These are phyloP conservation scores for Trypanosoma scelopori DNA, from an alignment of 208 protist species.

Conservation along the genomic window DNA sequence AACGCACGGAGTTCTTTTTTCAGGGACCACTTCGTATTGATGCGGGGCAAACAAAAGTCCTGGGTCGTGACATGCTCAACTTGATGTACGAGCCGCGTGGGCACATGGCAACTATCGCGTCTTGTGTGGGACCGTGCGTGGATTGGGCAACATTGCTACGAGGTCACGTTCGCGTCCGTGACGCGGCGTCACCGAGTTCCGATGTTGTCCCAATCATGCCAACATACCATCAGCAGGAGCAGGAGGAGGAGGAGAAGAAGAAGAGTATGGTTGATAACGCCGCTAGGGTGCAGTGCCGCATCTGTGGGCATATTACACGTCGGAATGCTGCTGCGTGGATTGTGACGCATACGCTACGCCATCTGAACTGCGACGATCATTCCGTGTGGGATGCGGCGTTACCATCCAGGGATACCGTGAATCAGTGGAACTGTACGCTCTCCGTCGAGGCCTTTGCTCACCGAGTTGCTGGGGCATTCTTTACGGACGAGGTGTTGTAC, in stretches of 20 bases:
- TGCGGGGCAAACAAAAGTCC: background rate
- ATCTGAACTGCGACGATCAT: conserved; percentile 30
- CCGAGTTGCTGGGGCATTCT: conserved; percentile 18
- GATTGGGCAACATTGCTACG: conserved; percentile 56
- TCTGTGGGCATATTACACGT: conserved; percentile 52
- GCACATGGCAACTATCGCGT: conserved; percentile 65
- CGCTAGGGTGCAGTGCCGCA: conserved; percentile 47
- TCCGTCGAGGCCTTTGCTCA: conserved; percentile 41
- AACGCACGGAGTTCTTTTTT: conserved; percentile 59
- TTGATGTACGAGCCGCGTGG: conserved; percentile 77
- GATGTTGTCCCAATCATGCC: background rate
- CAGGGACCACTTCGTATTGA: conserved; percentile 43
- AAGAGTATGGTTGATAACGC: background rate
- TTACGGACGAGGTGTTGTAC: conserved; percentile 8
- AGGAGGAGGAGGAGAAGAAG: background rate
- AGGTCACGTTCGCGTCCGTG: conserved; percentile 44
- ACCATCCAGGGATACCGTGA: conserved; percentile 27
- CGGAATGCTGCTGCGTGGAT: conserved; percentile 31
- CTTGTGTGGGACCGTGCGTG: conserved; percentile 44
- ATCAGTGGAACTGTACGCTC: conserved; percentile 46
- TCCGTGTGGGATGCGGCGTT: background rate
- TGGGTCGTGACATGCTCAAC: conserved; percentile 46
- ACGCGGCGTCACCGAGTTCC: conserved; percentile 1
- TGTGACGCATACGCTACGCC: conserved; percentile 47
- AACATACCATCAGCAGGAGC: background rate